phyloP scores from a whole-genome alignment of 352 stramenopile genomes.

The Phytophthora capsici region DNA sequence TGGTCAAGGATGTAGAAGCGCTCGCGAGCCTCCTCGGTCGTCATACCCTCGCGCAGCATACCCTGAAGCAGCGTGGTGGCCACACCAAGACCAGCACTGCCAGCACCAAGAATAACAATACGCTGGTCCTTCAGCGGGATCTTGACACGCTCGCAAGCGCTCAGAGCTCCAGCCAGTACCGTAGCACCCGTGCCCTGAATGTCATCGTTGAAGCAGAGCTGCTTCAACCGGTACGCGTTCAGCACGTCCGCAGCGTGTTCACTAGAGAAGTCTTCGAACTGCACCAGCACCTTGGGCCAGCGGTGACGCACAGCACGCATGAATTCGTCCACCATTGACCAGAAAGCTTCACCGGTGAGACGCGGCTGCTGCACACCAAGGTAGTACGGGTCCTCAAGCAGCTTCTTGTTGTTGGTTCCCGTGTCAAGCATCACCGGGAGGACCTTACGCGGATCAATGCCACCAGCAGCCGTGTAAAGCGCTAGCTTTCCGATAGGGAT shows the following conservation, averaged over 20 bases:
- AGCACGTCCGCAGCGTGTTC: slow-evolving; percentile 91
- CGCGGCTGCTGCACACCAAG: slow-evolving; percentile 93
- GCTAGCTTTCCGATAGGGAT: slow-evolving; percentile 97
- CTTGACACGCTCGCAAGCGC: slow-evolving; percentile 70
- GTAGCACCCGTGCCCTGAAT: slow-evolving; percentile 98
- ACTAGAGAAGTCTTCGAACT: slow-evolving; percentile 98
- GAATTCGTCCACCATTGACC: slow-evolving; percentile 96
- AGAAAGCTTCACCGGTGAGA: slow-evolving; percentile 92
- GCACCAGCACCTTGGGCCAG: slow-evolving; percentile 94
- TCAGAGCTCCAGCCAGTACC: slow-evolving; percentile 90
- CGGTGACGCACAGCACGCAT: slow-evolving; percentile 82
- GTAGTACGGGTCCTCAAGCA: slow-evolving; percentile 96
- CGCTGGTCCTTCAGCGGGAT: slow-evolving; percentile 92
- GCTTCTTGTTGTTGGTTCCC: slow-evolving; percentile 95
- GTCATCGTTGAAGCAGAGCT: slow-evolving; percentile 98
- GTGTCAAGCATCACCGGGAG: slow-evolving; percentile 97
- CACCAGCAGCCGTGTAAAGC: slow-evolving; percentile 95
- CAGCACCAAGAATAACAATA: slow-evolving; percentile 96
- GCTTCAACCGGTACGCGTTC: slow-evolving; percentile 94
- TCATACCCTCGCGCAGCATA: slow-evolving; percentile 91
- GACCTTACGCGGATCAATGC: slow-evolving; percentile 94
- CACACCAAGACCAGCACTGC: slow-evolving; percentile 94
- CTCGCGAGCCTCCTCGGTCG: slow-evolving; percentile 67
- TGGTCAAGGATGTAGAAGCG: slow-evolving; percentile 87
- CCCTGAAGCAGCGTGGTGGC: slow-evolving; percentile 88